These are phyloP conservation scores for Lecanosticta acicola DNA, from an alignment of 2,329 filamentous ascomycete species.

Conservation along the genomic window DNA sequence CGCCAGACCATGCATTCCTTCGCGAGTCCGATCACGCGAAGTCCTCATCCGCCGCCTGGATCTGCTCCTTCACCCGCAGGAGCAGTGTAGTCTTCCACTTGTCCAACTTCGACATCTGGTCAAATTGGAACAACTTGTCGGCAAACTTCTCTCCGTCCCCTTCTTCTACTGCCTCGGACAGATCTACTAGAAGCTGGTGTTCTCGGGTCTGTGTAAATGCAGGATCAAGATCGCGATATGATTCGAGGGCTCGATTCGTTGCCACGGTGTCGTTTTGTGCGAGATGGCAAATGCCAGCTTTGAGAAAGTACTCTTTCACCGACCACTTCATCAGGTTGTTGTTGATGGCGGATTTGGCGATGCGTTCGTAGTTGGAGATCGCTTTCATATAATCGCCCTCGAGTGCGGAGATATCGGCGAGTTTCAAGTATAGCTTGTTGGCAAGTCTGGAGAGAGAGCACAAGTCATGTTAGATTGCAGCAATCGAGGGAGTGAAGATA, in stretches of 20 bases:
- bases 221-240: slow-evolving; percentile 73
- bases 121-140: slow-evolving; percentile 81
- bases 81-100: slow-evolving; percentile 94
- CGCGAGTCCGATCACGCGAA: slow-evolving; percentile 48
- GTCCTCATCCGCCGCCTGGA: slow-evolving; percentile 65
- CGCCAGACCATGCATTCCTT: neutral
- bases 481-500: too few species aligned
- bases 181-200: slow-evolving; percentile 70
- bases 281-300: slow-evolving; percentile 87
- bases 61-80: slow-evolving; percentile 74
- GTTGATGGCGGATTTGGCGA: slow-evolving; percentile 67
- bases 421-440: slow-evolving; percentile 90
- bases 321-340: slow-evolving; percentile 92
- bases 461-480: slow-evolving; percentile 4
- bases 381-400: slow-evolving; percentile 79
- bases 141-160: slow-evolving; percentile 77
- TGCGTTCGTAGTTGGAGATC: slow-evolving; percentile 76
- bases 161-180: slow-evolving; percentile 67
- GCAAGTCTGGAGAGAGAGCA: slow-evolving; percentile 56
- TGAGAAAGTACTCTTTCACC: slow-evolving; percentile 93
- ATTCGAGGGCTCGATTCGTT: slow-evolving; percentile 70
- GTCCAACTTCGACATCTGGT: slow-evolving; percentile 88
- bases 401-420: slow-evolving; percentile 78
- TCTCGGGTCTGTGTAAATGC: slow-evolving; percentile 74
- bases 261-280: slow-evolving; percentile 71